Evolutionary conservation across 768 basidiomycete species (phyloP), one percentile per base, ranked within the genome.

Genomic region (Leccinum broughii): DNA sequence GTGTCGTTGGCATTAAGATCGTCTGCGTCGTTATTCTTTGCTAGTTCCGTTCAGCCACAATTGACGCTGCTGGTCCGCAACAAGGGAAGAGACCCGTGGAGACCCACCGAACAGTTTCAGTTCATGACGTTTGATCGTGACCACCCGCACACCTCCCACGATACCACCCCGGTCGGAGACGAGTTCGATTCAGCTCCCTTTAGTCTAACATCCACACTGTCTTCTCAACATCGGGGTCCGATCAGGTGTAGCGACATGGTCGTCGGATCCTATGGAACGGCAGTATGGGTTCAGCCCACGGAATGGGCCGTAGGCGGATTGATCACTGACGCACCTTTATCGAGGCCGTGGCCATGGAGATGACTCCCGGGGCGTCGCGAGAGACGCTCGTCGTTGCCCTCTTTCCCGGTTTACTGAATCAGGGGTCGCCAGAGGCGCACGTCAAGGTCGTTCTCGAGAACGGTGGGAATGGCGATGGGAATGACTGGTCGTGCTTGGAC

Each of bases 21-120:
- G 17, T 26, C 55, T 20, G 32, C 46, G 1, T 51, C 54, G 4
- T 32, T 37, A 30, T 37, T 4, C n/a, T 46, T 61, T n/a, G 41
- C n/a, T 5, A 10, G 34, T 26, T 37, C 52, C 32, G 46, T 54
- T 32, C 64, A 54, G 11, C 46, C 58, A 22, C 26, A 76, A 0
- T 63, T 87, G 17, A 80, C 81, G 0, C 77, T 89, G 54, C 77
- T 89, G 9, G 70, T 87, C 15, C 83, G 86, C 20, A 77, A 80
- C 34, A 83, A 86, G 66, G 82, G 77, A 62, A 81, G 84, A 57
- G 80, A 89, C 62, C 85, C 85, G 0, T 88, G 87, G 87, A 71
- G 80, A 10, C 69, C 79, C 0, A 76, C 78, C 34, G 73, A 75
- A 67, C 76, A 72, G 9, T 74, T 89, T n/a, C 79, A 83, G 44